These are phyloP conservation scores for Musa schizocarpa DNA, from an alignment of 176 grass and related monocot species.

Conservation along the genomic window DNA sequence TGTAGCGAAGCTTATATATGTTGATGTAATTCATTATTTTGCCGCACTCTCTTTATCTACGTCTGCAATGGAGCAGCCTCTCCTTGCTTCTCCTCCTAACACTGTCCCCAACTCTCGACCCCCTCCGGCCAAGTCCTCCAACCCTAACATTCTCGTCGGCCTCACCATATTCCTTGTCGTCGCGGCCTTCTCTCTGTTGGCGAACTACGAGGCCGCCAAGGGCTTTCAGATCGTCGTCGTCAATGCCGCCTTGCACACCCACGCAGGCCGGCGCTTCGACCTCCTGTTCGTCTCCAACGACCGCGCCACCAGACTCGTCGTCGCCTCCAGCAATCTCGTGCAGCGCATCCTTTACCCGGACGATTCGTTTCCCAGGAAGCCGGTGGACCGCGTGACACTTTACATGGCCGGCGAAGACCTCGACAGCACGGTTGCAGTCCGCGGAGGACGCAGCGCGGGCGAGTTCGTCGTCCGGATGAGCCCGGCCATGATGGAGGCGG, in stretches of 20 bases:
- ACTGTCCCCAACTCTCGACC: not conserved
- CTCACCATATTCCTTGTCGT: not conserved
- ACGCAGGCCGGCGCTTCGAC: slow-evolving; percentile 12
- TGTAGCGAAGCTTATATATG: no score
- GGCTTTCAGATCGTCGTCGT: slow-evolving; percentile 22
- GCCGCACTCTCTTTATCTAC: not conserved
- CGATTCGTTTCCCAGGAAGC: slow-evolving; percentile 19
- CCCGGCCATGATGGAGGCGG: slow-evolving; percentile 25
- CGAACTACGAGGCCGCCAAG: slow-evolving; percentile 1
- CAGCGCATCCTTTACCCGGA: slow-evolving; percentile 15
- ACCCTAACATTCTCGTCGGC: not conserved
- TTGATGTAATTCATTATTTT: no score
- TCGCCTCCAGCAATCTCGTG: slow-evolving; percentile 14
- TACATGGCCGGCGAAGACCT: slow-evolving; percentile 28
- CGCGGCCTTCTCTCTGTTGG: not conserved
- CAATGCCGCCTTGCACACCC: not conserved
- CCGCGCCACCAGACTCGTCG: slow-evolving; percentile 5
- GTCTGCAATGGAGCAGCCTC: not conserved
- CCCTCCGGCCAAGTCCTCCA: not conserved
- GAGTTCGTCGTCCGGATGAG: slow-evolving; percentile 49
- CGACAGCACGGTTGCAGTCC: slow-evolving; percentile 7
- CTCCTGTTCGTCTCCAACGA: slow-evolving; percentile 30
- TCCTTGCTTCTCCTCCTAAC: no score
- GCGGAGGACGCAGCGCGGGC: not conserved
- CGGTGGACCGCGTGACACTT: slow-evolving; percentile 42